Percentiles rank a stretch among this genome's conserved stretches.
Evolutionary conservation across 495 filamentous ascomycete species (phyloP).

Genomic region (Neurospora africana): DNA sequence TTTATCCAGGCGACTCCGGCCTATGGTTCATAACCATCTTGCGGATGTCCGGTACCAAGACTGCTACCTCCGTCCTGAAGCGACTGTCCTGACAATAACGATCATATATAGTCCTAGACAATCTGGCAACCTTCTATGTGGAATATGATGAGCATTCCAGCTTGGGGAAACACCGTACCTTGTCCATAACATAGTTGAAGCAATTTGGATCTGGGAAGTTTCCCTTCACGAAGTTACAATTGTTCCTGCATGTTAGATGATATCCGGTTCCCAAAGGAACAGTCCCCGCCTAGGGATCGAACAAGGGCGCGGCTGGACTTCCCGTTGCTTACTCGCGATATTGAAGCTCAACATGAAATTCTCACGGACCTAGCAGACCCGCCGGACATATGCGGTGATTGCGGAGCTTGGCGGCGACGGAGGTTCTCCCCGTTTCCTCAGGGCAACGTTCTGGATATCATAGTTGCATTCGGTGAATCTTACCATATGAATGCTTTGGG

Average conservation of each 20-base stretch:
- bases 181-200: not conserved
- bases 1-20: conserved; percentile 20
- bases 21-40: conserved; percentile 11
- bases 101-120: not conserved
- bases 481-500: not conserved
- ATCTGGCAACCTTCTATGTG: not conserved
- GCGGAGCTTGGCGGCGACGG: not conserved
- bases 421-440: not conserved
- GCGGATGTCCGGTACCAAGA: conserved; percentile 16
- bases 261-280: not conserved
- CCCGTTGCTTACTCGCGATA: not conserved
- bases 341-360: not conserved
- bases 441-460: not conserved
- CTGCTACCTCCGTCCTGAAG: conserved; percentile 1
- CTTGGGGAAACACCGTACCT: not conserved
- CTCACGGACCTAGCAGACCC: not conserved
- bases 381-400: not conserved
- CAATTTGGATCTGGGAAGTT: not conserved
- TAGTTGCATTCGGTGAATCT: not conserved
- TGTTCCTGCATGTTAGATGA: conserved; percentile 13
- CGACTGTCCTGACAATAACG: not conserved
- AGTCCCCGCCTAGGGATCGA: not conserved
- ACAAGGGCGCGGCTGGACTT: not conserved
- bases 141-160: not conserved
- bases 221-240: conserved; percentile 8